These are phyloP conservation scores for Lepidium campestre DNA, from an alignment of 441 rosid species.

Conservation along the genomic window DNA sequence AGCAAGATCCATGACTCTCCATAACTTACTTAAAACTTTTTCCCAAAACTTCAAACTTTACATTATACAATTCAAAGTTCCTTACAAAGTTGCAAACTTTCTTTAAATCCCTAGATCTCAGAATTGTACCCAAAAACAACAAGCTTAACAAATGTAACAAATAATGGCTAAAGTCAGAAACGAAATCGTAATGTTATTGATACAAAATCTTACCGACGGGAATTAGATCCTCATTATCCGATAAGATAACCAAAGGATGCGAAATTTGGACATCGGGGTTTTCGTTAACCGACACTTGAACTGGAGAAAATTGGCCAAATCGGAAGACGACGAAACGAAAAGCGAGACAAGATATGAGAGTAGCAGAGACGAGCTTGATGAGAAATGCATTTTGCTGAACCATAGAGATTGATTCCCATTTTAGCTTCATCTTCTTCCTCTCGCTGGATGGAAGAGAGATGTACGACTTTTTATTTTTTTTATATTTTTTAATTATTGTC, in stretches of 20 bases:
- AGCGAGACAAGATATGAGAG: slow-evolving; percentile 54
- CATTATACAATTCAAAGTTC: background rate
- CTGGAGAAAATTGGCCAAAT: slow-evolving; percentile 42
- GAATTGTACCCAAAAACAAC: background rate
- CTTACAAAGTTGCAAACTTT: background rate
- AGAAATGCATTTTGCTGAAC: slow-evolving; percentile 41
- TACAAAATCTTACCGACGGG: slow-evolving; percentile 38
- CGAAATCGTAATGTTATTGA: background rate
- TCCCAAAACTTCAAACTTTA: background rate
- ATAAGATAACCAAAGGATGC: slow-evolving; percentile 22
- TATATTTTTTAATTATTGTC: background rate
- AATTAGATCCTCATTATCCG: slow-evolving; percentile 46
- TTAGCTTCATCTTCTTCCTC: slow-evolving; percentile 44
- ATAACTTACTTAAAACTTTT: background rate
- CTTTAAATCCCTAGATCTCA: slow-evolving; percentile 15
- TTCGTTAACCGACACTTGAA: slow-evolving; percentile 29
- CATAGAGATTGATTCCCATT: slow-evolving; percentile 38
- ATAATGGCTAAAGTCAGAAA: background rate
- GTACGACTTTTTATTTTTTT: background rate
- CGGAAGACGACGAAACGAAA: slow-evolving; percentile 44
- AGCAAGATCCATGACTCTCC: background rate
- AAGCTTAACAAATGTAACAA: background rate
- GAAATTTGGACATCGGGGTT: slow-evolving; percentile 10
- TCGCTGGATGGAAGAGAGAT: background rate
- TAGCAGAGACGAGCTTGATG: slow-evolving; percentile 41